phyloP scores from a whole-genome alignment of 2,329 filamentous ascomycete species.

The Ophiostoma ips region DNA sequence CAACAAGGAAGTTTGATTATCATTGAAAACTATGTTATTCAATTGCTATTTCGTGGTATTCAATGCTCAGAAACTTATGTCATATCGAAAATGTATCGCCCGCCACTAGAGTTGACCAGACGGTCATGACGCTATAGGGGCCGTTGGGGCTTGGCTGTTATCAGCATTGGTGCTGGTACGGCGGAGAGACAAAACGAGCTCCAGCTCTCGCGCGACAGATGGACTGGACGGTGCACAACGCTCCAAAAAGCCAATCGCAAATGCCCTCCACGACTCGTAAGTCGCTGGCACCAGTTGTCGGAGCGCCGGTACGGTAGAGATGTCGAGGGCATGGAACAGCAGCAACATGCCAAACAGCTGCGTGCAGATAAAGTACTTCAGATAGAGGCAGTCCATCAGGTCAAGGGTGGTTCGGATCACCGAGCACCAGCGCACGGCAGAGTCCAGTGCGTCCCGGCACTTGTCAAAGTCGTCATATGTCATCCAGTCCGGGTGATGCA shows the following conservation, averaged over 20 bases:
- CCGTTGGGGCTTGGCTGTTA: not conserved
- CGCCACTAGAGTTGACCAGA: too few species aligned
- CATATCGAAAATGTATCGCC: too few species aligned
- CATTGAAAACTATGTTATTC: too few species aligned
- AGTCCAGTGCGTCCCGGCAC: conserved; percentile 12
- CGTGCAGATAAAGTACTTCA: conserved; percentile 14
- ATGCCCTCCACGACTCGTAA: conserved; percentile 7
- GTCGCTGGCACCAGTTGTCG: conserved; percentile 8
- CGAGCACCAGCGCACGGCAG: conserved; percentile 11
- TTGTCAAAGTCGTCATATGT: conserved; percentile 11
- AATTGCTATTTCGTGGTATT: too few species aligned
- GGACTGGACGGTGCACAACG: conserved; percentile 11
- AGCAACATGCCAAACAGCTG: conserved; percentile 14
- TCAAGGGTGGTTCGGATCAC: conserved; percentile 7
- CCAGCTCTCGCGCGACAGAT: conserved; percentile 10
- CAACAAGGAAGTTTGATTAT: too few species aligned
- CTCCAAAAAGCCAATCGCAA: conserved; percentile 10
- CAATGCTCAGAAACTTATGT: too few species aligned
- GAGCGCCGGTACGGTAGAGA: not conserved
- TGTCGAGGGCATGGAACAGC: conserved; percentile 10
- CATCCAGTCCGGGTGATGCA: conserved; percentile 15
- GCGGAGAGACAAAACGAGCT: conserved; percentile 16
- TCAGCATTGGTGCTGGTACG: not conserved
- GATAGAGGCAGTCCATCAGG: conserved; percentile 9
- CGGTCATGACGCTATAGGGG: not conserved